A percentile compares a stretch with the other conserved stretches of the same genome.
These are phyloP conservation scores for Calycina marina DNA, from an alignment of 2,329 filamentous ascomycete genomes.

Conservation along the genomic window DNA sequence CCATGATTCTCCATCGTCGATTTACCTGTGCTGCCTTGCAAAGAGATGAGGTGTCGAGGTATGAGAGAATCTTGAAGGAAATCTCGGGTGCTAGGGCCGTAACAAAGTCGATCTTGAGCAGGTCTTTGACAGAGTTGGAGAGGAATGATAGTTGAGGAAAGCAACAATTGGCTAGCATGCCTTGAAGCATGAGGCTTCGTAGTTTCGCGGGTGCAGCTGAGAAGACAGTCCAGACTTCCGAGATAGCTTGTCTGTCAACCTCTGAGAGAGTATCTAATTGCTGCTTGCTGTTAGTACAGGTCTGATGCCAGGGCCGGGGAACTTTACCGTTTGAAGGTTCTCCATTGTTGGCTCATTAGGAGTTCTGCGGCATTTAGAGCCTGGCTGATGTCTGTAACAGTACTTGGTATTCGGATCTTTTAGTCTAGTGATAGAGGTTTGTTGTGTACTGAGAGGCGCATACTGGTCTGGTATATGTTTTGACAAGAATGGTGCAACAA, in stretches of 20 bases:
- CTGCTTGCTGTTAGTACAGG: constrained; percentile 27
- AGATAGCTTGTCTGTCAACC: constrained; percentile 85
- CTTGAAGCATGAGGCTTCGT: constrained; percentile 89
- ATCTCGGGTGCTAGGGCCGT: constrained; percentile 79
- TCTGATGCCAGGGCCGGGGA: not conserved
- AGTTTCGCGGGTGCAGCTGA: constrained; percentile 90
- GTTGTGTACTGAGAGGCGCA: constrained; percentile 52
- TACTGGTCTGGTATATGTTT: constrained; percentile 86
- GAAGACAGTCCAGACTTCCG: constrained; percentile 95
- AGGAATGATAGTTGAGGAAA: constrained; percentile 93
- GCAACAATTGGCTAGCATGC: constrained; percentile 91
- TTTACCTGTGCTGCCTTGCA: constrained; percentile 96
- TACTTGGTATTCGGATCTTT: constrained; percentile 68
- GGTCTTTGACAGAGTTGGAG: constrained; percentile 77
- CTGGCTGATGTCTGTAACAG: constrained; percentile 89
- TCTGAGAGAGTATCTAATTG: constrained; percentile 71
- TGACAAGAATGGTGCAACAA: constrained; percentile 57
- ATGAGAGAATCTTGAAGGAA: constrained; percentile 84
- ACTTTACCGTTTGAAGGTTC: constrained; percentile 67
- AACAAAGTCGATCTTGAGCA: constrained; percentile 96
- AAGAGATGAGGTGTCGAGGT: constrained; percentile 82
- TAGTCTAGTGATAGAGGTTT: constrained; percentile 8
- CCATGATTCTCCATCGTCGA: constrained; percentile 69
- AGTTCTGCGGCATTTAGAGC: constrained; percentile 82
- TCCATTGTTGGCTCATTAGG: constrained; percentile 96